Percentiles rank a stretch among this genome's conserved stretches.
These are phyloP conservation scores for Extremus antarcticus DNA, from an alignment of 495 filamentous ascomycete species.

Conservation along the genomic window DNA sequence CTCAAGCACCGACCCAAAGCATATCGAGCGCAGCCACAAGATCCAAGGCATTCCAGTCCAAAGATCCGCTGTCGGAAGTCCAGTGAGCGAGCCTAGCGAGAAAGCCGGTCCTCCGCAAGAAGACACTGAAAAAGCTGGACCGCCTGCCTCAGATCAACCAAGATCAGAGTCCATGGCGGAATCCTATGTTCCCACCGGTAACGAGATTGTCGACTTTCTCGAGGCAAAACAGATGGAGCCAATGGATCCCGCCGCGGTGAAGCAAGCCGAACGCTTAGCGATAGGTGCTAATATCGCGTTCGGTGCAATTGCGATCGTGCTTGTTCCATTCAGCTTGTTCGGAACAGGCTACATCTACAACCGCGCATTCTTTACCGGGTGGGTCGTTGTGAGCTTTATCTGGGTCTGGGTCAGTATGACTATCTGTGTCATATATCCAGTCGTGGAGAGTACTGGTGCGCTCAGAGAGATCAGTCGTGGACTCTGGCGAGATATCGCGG, in stretches of 20 bases:
- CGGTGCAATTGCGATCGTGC: constrained; percentile 28
- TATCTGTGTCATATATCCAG: constrained; percentile 36
- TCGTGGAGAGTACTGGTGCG: constrained; percentile 32
- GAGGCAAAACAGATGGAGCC: constrained; percentile 30
- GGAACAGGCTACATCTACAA: constrained; percentile 31
- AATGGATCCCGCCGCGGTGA: constrained; percentile 30
- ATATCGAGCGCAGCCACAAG: constrained; percentile 25
- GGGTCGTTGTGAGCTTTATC: constrained; percentile 37
- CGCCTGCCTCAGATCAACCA: not conserved
- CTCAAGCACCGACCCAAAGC: constrained; percentile 15
- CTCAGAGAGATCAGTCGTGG: constrained; percentile 15
- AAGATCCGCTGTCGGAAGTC: not conserved
- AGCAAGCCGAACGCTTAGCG: constrained; percentile 26
- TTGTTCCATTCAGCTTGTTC: constrained; percentile 36
- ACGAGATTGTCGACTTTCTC: constrained; percentile 35
- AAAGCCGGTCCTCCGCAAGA: not conserved
- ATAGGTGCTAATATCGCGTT: constrained; percentile 26
- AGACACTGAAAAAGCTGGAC: not conserved
- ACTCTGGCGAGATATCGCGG: constrained; percentile 8
- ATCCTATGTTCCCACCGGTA: constrained; percentile 19
- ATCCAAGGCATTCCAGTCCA: constrained; percentile 24
- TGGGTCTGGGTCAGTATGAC: constrained; percentile 36
- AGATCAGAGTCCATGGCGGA: constrained; percentile 5
- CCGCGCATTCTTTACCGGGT: constrained; percentile 33
- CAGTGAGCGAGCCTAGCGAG: not conserved